Evolutionary conservation across 306 rosid species (phyloP).

Genomic region (Luffa acutangula): DNA sequence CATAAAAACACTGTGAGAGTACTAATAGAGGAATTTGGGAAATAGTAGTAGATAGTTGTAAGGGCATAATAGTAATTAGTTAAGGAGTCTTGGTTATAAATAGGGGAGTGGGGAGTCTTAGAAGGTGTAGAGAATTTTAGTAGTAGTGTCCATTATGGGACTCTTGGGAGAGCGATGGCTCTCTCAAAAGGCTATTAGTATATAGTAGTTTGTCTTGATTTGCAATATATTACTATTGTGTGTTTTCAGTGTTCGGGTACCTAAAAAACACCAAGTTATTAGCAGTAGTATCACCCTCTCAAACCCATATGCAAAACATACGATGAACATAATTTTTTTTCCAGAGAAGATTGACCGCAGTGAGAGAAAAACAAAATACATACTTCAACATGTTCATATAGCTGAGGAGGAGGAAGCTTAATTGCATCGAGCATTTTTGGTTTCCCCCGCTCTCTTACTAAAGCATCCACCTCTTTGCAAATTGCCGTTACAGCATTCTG

Average conservation of each 20-base stretch:
- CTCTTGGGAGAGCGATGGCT: too few relatives aligned
- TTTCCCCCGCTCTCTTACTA: slow-evolving; percentile 86
- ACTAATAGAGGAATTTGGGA: too few relatives aligned
- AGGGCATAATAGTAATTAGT: too few relatives aligned
- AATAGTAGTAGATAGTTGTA: too few relatives aligned
- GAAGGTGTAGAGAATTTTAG: too few relatives aligned
- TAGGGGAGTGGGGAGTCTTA: too few relatives aligned
- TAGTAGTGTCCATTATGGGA: too few relatives aligned
- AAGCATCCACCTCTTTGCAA: slow-evolving; percentile 73
- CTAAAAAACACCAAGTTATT: neutral
- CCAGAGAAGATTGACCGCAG: neutral
- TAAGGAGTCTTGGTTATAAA: too few relatives aligned
- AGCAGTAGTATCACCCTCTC: neutral
- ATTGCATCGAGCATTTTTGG: slow-evolving; percentile 90
- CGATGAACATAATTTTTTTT: neutral
- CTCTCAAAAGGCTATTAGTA: too few relatives aligned
- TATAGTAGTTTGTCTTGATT: too few relatives aligned
- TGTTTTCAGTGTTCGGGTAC: too few relatives aligned
- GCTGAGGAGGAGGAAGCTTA: slow-evolving; percentile 84
- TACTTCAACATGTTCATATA: slow-evolving; percentile 76
- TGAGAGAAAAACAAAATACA: slow-evolving; percentile 15
- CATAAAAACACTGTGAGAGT: neutral
- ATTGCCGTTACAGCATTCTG: slow-evolving; percentile 87
- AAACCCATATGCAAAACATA: neutral
- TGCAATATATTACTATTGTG: too few relatives aligned